A percentile compares a stretch with the other conserved stretches of the same genome.
Evolutionary conservation across 352 stramenopile genomes (phyloP).

Genomic region (Peronospora destructor): DNA sequence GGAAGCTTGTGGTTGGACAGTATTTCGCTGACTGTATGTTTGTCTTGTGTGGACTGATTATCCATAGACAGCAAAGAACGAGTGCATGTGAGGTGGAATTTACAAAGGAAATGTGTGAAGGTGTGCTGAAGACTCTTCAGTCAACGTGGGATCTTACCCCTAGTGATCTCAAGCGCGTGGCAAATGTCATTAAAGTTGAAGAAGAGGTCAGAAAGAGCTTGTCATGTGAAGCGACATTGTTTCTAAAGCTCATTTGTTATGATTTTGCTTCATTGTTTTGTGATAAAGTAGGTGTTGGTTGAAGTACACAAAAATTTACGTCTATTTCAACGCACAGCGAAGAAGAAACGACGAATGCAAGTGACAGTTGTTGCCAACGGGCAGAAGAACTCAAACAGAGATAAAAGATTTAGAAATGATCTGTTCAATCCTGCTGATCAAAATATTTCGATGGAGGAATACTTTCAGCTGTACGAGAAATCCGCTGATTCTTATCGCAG

Average conservation of each 20-base stretch:
- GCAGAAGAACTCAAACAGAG: slow-evolving; percentile 3
- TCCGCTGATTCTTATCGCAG: slow-evolving; percentile 60
- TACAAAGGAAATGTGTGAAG: slow-evolving; percentile 63
- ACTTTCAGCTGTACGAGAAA: slow-evolving; percentile 53
- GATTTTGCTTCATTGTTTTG: neutral
- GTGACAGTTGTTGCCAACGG: slow-evolving; percentile 7
- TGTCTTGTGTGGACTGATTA: neutral
- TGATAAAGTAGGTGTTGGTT: slow-evolving; percentile 34
- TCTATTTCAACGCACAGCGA: slow-evolving; percentile 25
- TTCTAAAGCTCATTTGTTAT: neutral
- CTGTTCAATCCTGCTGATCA: slow-evolving; percentile 3
- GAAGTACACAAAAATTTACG: slow-evolving; percentile 62
- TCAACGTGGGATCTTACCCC: slow-evolving; percentile 61
- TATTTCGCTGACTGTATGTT: slow-evolving; percentile 1
- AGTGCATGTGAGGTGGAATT: slow-evolving; percentile 67
- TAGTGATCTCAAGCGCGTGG: slow-evolving; percentile 52
- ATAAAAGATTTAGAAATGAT: slow-evolving; percentile 3
- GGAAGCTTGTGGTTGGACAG: neutral
- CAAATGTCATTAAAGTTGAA: slow-evolving; percentile 58
- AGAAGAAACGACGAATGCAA: slow-evolving; percentile 37
- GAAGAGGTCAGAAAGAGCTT: slow-evolving; percentile 24
- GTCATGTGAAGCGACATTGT: neutral
- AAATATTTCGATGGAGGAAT: slow-evolving; percentile 31
- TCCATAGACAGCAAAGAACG: slow-evolving; percentile 50
- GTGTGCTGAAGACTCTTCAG: slow-evolving; percentile 55